phyloP scores from a whole-genome alignment of 1,284 basidiomycete species.

The Xerocomus amazonicus region DNA sequence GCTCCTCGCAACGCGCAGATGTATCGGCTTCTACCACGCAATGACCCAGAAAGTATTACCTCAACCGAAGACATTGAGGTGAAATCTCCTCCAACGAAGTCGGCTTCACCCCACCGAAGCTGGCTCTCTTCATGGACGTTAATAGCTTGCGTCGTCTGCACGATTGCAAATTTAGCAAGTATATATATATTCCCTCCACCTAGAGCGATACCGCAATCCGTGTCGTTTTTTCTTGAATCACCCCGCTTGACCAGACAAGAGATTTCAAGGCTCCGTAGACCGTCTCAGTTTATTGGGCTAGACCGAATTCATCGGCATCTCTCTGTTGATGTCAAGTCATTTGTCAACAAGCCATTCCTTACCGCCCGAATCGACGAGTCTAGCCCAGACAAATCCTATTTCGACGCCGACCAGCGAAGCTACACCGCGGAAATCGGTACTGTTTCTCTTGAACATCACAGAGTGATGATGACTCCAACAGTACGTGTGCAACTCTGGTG shows the following conservation, averaged over 20 bases:
- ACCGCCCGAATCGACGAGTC: conserved; percentile 5
- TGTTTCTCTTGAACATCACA: neutral
- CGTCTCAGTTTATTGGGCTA: conserved; percentile 8
- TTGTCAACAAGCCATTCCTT: conserved; percentile 9
- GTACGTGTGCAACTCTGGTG: neutral
- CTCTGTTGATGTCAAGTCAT: conserved; percentile 2
- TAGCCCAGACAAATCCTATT: conserved; percentile 1
- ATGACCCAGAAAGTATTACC: neutral
- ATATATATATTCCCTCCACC: conserved; percentile 5
- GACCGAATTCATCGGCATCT: conserved; percentile 6
- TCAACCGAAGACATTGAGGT: neutral
- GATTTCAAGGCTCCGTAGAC: conserved; percentile 5
- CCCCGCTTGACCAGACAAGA: conserved; percentile 5
- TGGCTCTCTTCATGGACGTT: neutral
- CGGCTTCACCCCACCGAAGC: neutral
- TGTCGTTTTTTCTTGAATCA: conserved; percentile 5
- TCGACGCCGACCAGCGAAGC: conserved; percentile 1
- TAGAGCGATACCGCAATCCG: conserved; percentile 1
- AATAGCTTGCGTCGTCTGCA: conserved; percentile 4
- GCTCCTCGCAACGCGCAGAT: neutral
- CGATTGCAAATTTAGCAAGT: conserved; percentile 6
- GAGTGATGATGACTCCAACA: conserved; percentile 1
- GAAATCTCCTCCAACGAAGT: neutral
- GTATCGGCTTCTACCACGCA: conserved; percentile 9
- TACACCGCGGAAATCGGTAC: conserved; percentile 1